phyloP scores from a whole-genome alignment of 2,329 filamentous ascomycete genomes.

The Sporothrix protearum region DNA sequence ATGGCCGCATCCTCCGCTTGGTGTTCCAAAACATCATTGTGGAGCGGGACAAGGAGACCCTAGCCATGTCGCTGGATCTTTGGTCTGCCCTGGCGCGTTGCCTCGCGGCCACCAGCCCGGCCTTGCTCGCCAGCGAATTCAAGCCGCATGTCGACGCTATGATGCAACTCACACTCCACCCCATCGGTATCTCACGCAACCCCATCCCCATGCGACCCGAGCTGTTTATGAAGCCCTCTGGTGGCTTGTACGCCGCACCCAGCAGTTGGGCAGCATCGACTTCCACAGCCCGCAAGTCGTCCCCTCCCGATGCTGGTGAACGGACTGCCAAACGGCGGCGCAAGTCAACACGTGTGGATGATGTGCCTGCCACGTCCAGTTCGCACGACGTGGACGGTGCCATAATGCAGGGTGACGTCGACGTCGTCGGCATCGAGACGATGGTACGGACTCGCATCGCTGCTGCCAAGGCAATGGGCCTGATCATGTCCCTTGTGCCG shows the following conservation, averaged over 20 bases:
- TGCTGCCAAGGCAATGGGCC: conserved; percentile 79
- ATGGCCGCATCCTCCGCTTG: conserved; percentile 79
- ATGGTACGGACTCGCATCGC: conserved; percentile 87
- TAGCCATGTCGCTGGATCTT: conserved; percentile 79
- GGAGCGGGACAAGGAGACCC: conserved; percentile 79
- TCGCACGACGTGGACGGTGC: conserved; percentile 95
- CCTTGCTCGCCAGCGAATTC: conserved; percentile 69
- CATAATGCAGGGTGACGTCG: conserved; percentile 96
- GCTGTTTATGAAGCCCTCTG: conserved; percentile 90
- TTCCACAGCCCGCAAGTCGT: conserved; percentile 47
- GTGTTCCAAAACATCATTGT: conserved; percentile 95
- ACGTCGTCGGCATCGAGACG: conserved; percentile 84
- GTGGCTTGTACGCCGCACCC: conserved; percentile 67
- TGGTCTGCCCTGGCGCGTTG: conserved; percentile 76
- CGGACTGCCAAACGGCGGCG: conserved; percentile 71
- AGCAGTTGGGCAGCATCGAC: conserved; percentile 39
- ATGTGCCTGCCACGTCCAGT: conserved; percentile 58
- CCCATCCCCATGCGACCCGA: conserved; percentile 88
- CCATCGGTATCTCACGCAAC: conserved; percentile 85
- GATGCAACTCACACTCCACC: conserved; percentile 79
- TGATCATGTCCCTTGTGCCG: conserved; percentile 77
- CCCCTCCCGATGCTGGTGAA: conserved; percentile 54
- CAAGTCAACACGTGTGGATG: conserved; percentile 79
- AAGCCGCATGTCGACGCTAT: conserved; percentile 72
- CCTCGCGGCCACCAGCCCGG: conserved; percentile 57